Evolutionary conservation across 108 stramenopile species (phyloP).

Genomic region (Hondaea fermentalgiana): DNA sequence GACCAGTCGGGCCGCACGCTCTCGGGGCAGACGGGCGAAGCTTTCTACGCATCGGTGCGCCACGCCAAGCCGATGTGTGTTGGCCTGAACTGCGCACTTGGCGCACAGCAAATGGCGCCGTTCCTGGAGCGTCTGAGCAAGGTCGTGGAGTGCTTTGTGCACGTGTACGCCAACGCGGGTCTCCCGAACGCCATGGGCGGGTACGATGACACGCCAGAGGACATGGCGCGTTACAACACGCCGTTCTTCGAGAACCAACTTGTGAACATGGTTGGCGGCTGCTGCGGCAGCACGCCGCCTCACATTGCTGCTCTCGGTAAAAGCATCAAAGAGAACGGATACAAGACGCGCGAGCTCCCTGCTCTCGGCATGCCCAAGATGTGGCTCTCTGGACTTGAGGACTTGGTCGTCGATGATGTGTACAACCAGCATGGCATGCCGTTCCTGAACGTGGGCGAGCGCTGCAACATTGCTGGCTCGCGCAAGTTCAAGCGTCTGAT

Average conservation of each 20-base stretch:
- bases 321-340: slow-evolving; percentile 35
- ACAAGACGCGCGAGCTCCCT: slow-evolving; percentile 64
- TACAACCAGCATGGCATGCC: slow-evolving; percentile 84
- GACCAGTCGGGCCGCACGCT: slow-evolving; percentile 95
- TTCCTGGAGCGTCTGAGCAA: slow-evolving; percentile 82
- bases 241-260: slow-evolving; percentile 84
- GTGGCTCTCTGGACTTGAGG: slow-evolving; percentile 95
- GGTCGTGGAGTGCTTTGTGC: slow-evolving; percentile 86
- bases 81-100: slow-evolving; percentile 95
- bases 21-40: slow-evolving; percentile 95
- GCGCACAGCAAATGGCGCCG: slow-evolving; percentile 88
- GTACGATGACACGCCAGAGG: slow-evolving; percentile 89
- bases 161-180: slow-evolving; percentile 95
- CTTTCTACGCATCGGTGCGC: slow-evolving; percentile 89
- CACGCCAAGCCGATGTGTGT: slow-evolving; percentile 97
- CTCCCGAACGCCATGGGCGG: slow-evolving; percentile 98
- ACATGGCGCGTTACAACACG: slow-evolving; percentile 81
- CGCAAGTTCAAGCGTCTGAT: slow-evolving; percentile 91
- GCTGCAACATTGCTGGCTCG: slow-evolving; percentile 92
- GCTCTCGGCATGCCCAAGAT: slow-evolving; percentile 56
- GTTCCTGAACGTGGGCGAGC: slow-evolving; percentile 92
- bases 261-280: slow-evolving; percentile 97
- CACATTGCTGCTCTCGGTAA: slow-evolving; percentile 66
- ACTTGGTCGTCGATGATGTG: slow-evolving; percentile 75
- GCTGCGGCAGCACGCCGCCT: slow-evolving; percentile 91